These are phyloP conservation scores for Vaccinium corymbosum DNA, from an alignment of 148 eudicot genomes.

Conservation along the genomic window DNA sequence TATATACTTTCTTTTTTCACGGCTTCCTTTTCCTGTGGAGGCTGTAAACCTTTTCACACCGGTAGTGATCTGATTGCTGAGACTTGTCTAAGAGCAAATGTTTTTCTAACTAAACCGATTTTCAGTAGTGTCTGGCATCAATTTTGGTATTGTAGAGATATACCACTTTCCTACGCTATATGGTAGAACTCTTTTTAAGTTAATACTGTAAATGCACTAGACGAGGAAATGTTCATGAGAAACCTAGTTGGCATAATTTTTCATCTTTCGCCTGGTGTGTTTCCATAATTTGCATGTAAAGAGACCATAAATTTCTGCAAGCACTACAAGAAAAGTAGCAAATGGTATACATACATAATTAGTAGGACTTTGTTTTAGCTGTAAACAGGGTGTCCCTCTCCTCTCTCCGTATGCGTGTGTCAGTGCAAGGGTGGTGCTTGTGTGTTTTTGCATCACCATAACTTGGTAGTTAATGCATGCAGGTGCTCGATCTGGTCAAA, in stretches of 20 bases:
- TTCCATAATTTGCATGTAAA: background rate
- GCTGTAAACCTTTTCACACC: background rate
- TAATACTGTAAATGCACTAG: background rate
- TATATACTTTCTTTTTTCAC: background rate
- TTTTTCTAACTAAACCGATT: background rate
- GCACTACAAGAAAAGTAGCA: background rate
- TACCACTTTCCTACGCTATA: background rate
- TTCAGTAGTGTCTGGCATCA: background rate
- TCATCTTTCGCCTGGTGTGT: background rate
- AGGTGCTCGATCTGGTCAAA: constrained; percentile 71
- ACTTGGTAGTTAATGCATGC: constrained; percentile 24
- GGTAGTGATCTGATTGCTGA: background rate
- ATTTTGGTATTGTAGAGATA: background rate
- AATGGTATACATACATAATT: background rate
- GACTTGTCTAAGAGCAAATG: background rate
- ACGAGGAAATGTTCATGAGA: background rate
- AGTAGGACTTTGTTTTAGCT: background rate
- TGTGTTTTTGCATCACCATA: constrained; percentile 1
- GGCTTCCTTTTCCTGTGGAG: background rate
- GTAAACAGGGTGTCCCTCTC: background rate
- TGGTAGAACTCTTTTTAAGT: background rate
- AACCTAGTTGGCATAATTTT: background rate
- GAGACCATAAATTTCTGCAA: background rate
- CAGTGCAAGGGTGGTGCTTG: background rate
- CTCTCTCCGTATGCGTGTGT: background rate